Conservation (phyloP, 2,329 filamentous ascomycete species). For the Lasiodiplodia hormozganensis region DNA sequence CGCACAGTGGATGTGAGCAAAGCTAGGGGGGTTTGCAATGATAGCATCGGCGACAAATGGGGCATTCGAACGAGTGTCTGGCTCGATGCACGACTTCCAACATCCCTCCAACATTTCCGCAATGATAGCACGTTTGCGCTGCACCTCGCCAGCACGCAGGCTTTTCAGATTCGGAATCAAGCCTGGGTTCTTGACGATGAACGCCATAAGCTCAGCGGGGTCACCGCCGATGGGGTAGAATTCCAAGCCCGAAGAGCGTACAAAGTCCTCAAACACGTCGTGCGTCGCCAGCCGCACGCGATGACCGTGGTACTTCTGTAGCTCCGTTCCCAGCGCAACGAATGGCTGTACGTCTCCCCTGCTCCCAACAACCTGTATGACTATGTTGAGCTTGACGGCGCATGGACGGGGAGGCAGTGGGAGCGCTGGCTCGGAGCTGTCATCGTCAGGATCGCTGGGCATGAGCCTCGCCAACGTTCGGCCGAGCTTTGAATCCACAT, state of each 20-base stretch:
- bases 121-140: conserved; percentile 36
- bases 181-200: conserved; percentile 84
- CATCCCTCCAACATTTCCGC: conserved; percentile 42
- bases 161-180: conserved; percentile 50
- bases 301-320: conserved; percentile 58
- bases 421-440: not conserved
- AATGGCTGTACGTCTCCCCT: conserved; percentile 67
- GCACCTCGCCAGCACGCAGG: conserved; percentile 41
- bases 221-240: conserved; percentile 66
- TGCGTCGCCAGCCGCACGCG: conserved; percentile 66
- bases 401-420: not conserved
- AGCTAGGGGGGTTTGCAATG: conserved; percentile 35
- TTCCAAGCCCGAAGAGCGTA: conserved; percentile 60
- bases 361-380: conserved; percentile 62
- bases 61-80: conserved; percentile 10
- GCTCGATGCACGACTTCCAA: conserved; percentile 38
- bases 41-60: conserved; percentile 33
- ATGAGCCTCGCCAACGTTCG: conserved; percentile 6
- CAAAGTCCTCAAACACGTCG: conserved; percentile 60
- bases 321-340: conserved; percentile 60
- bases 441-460: conserved; percentile 4
- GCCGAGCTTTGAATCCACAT: conserved; percentile 35
- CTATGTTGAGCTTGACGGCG: conserved; percentile 54
- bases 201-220: conserved; percentile 60
- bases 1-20: conserved; percentile 34